A percentile compares a stretch with the other conserved stretches of the same genome.
Conservation (phyloP, 225 moss, liverwort and hornwort genomes). For the Marchantia paleacea region DNA sequence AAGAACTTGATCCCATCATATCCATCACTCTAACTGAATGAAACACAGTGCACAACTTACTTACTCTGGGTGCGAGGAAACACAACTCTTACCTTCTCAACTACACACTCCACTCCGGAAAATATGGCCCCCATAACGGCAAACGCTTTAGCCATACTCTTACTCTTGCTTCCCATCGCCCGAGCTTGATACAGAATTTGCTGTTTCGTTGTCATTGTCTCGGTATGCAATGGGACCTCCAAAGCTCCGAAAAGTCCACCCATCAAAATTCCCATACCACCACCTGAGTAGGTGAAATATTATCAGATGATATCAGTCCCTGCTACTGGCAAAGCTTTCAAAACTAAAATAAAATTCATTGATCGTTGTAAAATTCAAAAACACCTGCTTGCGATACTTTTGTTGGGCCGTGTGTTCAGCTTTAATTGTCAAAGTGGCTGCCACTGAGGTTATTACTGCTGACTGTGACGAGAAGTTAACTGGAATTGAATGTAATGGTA, state of each 20-base stretch:
- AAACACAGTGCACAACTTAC: neutral
- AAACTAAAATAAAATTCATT: too few relatives aligned
- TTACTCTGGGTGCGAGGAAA: too few relatives aligned
- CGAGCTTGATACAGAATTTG: constrained; percentile 71
- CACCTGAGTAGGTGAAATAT: constrained; percentile 45
- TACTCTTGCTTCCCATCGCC: constrained; percentile 79
- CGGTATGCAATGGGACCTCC: constrained; percentile 76
- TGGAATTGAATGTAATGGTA: too few relatives aligned
- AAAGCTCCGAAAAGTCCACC: constrained; percentile 94
- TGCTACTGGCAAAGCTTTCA: too few relatives aligned
- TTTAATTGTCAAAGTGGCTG: too few relatives aligned
- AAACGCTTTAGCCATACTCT: constrained; percentile 92
- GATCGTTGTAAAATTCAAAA: too few relatives aligned
- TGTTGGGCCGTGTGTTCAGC: too few relatives aligned
- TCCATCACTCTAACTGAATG: neutral
- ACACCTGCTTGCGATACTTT: too few relatives aligned
- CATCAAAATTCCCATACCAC: constrained; percentile 98
- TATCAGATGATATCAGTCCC: neutral
- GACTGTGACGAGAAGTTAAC: too few relatives aligned
- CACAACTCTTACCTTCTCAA: constrained; percentile 66
- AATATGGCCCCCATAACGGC: constrained; percentile 96
- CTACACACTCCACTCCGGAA: constrained; percentile 80
- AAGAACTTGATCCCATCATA: neutral
- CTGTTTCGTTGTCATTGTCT: constrained; percentile 91
- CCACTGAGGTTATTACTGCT: too few relatives aligned